Percentiles rank a stretch among this genome's conserved stretches.
Conservation (phyloP, 2,329 filamentous ascomycete species). For the Neoscytalidium dimidiatum region DNA sequence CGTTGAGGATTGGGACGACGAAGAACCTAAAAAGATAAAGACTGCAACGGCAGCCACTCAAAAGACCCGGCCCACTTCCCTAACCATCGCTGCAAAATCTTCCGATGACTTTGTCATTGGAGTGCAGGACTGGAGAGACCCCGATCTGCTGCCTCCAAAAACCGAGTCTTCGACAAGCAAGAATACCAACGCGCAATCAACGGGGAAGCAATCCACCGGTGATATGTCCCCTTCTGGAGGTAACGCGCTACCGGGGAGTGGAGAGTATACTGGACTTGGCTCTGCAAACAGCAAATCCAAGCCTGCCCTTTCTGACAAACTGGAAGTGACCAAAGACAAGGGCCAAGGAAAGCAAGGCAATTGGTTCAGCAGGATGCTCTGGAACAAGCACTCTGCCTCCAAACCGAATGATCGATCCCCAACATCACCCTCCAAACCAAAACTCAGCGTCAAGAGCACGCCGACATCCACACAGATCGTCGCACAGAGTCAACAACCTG, state of each 20-base stretch:
- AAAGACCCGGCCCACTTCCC: slow-evolving; percentile 25
- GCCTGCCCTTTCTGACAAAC: not conserved
- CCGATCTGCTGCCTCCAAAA: slow-evolving; percentile 62
- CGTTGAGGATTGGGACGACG: slow-evolving; percentile 65
- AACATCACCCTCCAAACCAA: slow-evolving; percentile 1
- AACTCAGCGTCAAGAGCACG: slow-evolving; percentile 23
- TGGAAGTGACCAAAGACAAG: not conserved
- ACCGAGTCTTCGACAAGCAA: slow-evolving; percentile 25
- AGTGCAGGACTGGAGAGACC: slow-evolving; percentile 85
- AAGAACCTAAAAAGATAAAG: slow-evolving; percentile 32
- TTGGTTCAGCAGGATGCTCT: slow-evolving; percentile 24
- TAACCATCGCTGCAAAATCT: slow-evolving; percentile 9
- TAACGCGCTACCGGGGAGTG: slow-evolving; percentile 71
- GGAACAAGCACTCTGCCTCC: slow-evolving; percentile 32
- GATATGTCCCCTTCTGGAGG: slow-evolving; percentile 55
- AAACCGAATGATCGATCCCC: not conserved
- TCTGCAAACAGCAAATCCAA: not conserved
- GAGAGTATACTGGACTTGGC: slow-evolving; percentile 58
- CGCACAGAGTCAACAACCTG: not conserved
- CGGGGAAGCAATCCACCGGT: slow-evolving; percentile 13
- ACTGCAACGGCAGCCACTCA: slow-evolving; percentile 9
- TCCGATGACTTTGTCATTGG: slow-evolving; percentile 74
- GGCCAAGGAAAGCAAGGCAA: slow-evolving; percentile 28
- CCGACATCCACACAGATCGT: slow-evolving; percentile 16
- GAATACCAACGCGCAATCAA: slow-evolving; percentile 21